These are phyloP conservation scores for Margaritispora aquatica DNA, from an alignment of 495 filamentous ascomycete genomes.

Conservation along the genomic window DNA sequence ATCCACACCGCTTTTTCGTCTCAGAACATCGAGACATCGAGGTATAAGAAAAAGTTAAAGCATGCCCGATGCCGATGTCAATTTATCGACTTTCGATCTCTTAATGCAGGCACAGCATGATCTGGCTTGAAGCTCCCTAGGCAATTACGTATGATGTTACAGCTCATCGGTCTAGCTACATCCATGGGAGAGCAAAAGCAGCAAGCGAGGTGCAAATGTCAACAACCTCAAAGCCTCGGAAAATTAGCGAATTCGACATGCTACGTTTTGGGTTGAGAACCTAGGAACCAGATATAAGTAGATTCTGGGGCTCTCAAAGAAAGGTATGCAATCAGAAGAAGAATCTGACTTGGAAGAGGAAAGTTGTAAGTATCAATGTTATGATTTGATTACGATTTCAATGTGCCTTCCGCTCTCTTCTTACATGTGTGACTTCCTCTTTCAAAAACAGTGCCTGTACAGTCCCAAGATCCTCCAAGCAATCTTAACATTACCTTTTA, in stretches of 20 bases:
- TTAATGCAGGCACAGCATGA: neutral
- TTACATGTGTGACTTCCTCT: neutral
- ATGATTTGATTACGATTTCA: neutral
- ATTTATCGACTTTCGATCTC: neutral
- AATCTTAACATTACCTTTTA: no score
- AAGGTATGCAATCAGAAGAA: no score
- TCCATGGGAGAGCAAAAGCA: neutral
- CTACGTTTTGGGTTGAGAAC: no score
- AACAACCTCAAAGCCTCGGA: neutral
- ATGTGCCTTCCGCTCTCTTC: neutral
- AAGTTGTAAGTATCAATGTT: neutral
- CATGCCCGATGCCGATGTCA: neutral
- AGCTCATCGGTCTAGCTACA: neutral
- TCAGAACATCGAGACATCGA: conserved; percentile 1
- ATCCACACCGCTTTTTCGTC: conserved; percentile 23
- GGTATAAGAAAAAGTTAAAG: neutral
- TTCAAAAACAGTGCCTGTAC: no score
- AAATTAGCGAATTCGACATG: no score
- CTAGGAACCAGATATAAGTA: no score
- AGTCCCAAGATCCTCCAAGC: no score
- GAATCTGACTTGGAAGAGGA: neutral
- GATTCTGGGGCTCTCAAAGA: no score
- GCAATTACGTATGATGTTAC: no score
- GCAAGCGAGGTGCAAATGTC: neutral
- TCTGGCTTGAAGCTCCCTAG: neutral